phyloP scores from a whole-genome alignment of 169 alveolate genomes.

The Babesia bovis region DNA sequence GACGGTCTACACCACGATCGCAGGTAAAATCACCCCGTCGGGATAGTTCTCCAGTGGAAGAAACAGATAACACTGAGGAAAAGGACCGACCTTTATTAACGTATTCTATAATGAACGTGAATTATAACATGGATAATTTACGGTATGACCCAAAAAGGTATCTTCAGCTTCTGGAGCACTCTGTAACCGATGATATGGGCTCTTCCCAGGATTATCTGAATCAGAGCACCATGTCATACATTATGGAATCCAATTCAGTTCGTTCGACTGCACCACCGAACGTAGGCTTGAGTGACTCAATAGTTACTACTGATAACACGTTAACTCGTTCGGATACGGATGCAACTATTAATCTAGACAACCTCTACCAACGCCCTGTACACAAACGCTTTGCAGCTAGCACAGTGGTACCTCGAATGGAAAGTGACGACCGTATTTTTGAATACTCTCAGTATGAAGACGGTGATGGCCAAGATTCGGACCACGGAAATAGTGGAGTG shows the following conservation, averaged over 20 bases:
- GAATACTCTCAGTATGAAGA: constrained; percentile 1
- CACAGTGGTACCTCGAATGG: constrained; percentile 23
- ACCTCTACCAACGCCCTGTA: constrained; percentile 22
- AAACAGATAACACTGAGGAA: not conserved
- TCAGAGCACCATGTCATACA: not conserved
- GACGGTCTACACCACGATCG: not conserved
- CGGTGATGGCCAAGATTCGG: not conserved
- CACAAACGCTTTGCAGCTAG: constrained; percentile 6
- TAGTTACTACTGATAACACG: not conserved
- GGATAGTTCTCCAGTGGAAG: not conserved
- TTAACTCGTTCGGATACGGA: constrained; percentile 43
- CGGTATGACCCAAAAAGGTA: constrained; percentile 65
- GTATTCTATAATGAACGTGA: not conserved
- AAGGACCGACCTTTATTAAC: constrained; percentile 9
- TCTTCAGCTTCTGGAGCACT: constrained; percentile 70
- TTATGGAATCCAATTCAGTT: not conserved
- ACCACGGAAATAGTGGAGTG: not conserved
- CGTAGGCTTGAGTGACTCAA: not conserved
- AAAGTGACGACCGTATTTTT: constrained; percentile 20
- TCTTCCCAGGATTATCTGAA: not conserved
- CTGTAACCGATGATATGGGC: constrained; percentile 20
- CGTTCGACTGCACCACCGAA: not conserved
- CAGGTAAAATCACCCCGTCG: not conserved
- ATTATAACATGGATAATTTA: not conserved
- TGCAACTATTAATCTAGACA: constrained; percentile 46